Conservation (phyloP, 441 rosid species). For the Raphanus hybrid region DNA sequence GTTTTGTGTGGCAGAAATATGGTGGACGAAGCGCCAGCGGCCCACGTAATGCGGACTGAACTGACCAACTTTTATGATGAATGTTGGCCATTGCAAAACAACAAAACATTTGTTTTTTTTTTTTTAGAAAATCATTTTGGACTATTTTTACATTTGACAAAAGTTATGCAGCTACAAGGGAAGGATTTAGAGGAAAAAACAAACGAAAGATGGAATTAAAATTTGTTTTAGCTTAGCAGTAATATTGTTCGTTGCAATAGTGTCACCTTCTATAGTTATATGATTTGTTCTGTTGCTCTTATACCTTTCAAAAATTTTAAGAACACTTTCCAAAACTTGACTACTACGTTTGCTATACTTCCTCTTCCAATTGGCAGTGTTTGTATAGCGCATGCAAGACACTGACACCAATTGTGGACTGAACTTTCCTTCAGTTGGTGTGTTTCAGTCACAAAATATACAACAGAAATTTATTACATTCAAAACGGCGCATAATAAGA, state of each 20-base stretch:
- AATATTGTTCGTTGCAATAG: neutral
- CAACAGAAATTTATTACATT: neutral
- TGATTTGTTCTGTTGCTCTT: neutral
- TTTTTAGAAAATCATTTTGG: constrained; percentile 18
- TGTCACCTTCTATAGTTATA: constrained; percentile 7
- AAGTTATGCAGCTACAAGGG: constrained; percentile 24
- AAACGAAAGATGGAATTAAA: neutral
- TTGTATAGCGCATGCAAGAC: neutral
- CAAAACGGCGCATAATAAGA: neutral
- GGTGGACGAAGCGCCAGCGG: constrained; percentile 41
- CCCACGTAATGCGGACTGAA: constrained; percentile 40
- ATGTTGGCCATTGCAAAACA: constrained; percentile 2
- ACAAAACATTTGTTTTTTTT: constrained; percentile 16
- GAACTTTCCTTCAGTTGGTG: too few relatives aligned
- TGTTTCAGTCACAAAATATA: neutral
- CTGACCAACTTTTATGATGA: neutral
- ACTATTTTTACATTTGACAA: constrained; percentile 26
- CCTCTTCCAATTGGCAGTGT: too few relatives aligned
- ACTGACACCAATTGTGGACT: neutral
- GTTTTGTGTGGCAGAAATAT: constrained; percentile 40
- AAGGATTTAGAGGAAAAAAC: constrained; percentile 10
- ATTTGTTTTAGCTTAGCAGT: constrained; percentile 14
- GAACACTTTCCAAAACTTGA: too few relatives aligned
- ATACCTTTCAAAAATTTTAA: too few relatives aligned
- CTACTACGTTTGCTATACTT: too few relatives aligned